A percentile compares a stretch with the other conserved stretches of the same genome.
phyloP scores from a whole-genome alignment of 75 land plant genomes.

The Sequoiadendron giganteum region DNA sequence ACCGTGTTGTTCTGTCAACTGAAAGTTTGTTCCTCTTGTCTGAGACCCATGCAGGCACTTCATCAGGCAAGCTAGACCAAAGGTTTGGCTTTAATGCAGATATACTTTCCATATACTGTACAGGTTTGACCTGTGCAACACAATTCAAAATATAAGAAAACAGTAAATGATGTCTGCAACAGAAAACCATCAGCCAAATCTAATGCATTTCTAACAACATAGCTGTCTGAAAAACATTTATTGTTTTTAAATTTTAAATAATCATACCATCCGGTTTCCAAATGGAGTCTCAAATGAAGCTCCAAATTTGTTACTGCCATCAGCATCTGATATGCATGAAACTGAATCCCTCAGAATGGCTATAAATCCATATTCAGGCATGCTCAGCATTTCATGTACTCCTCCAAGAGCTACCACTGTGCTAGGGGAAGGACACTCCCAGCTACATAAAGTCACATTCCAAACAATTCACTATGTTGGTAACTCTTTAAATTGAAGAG shows the following conservation, averaged over 20 bases:
- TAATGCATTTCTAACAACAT: not conserved
- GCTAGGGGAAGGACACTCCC: constrained; percentile 56
- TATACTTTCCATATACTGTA: constrained; percentile 74
- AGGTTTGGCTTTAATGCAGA: constrained; percentile 68
- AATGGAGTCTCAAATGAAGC: constrained; percentile 84
- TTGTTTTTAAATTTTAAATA: not conserved
- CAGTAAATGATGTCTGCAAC: not conserved
- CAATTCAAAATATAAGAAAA: constrained; percentile 8
- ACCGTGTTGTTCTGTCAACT: constrained; percentile 78
- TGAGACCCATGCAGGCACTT: constrained; percentile 84
- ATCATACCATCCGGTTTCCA: constrained; percentile 75
- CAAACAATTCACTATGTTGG: not conserved
- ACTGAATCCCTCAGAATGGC: constrained; percentile 76
- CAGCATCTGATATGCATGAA: constrained; percentile 48
- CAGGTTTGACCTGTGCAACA: constrained; percentile 62
- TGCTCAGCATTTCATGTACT: constrained; percentile 53
- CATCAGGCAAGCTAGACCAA: constrained; percentile 89
- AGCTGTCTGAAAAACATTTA: not conserved
- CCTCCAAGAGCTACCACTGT: constrained; percentile 72
- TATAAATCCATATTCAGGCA: constrained; percentile 56
- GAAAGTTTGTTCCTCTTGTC: constrained; percentile 77
- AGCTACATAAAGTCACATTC: constrained; percentile 33
- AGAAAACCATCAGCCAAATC: not conserved
- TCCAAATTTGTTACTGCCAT: constrained; percentile 60
- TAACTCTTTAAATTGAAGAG: not conserved